Evolutionary conservation across 2,329 filamentous ascomycete genomes (phyloP).

Genomic region (Hymenoscyphus infarciens): DNA sequence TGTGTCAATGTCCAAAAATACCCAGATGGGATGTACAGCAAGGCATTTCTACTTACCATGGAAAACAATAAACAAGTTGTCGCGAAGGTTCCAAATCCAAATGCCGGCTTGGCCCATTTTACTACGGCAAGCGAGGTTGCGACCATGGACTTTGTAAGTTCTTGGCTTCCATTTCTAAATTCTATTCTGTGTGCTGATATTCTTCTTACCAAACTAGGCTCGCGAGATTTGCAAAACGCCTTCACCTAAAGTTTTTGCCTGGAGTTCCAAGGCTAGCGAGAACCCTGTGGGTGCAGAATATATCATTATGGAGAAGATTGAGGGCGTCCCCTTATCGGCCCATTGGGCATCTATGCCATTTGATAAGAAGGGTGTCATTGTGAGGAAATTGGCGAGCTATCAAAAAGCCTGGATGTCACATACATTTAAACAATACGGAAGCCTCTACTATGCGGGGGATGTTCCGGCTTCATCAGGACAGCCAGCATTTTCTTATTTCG

Average conservation of each 20-base stretch:
- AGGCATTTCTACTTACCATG: conserved; percentile 16
- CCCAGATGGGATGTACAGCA: conserved; percentile 30
- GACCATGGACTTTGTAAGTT: conserved; percentile 19
- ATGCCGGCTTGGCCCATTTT: conserved; percentile 13
- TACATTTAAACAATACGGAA: conserved; percentile 28
- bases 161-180: conserved; percentile 12
- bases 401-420: conserved; percentile 36
- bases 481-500: neutral
- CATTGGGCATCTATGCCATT: conserved; percentile 26
- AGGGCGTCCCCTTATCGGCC: conserved; percentile 32
- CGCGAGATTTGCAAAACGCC: conserved; percentile 33
- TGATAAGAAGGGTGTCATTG: conserved; percentile 29
- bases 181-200: neutral
- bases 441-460: conserved; percentile 13
- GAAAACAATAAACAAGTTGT: conserved; percentile 15
- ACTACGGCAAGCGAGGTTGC: conserved; percentile 21
- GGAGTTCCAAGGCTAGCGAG: conserved; percentile 36
- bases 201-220: neutral
- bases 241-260: conserved; percentile 42
- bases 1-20: conserved; percentile 9
- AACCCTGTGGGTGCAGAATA: conserved; percentile 37
- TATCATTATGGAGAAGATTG: conserved; percentile 39
- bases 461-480: neutral
- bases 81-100: conserved; percentile 15
- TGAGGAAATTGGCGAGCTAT: conserved; percentile 35